A percentile compares a stretch with the other conserved stretches of the same genome.
Conservation (phyloP, 2,329 filamentous ascomycete genomes). For the Talaromyces funiculosus region DNA sequence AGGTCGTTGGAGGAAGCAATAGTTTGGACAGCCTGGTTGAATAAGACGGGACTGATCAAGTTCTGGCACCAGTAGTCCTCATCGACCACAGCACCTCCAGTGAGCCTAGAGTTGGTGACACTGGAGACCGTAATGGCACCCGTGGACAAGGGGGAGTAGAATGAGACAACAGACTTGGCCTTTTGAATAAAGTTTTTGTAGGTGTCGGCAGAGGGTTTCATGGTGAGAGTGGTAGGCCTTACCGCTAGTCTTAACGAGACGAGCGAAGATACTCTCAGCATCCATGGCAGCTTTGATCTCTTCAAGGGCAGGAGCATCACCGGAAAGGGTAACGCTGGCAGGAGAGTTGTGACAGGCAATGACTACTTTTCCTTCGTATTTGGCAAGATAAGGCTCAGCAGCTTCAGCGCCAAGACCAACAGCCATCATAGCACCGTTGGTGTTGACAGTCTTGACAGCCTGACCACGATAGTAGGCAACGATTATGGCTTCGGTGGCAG, state of each 20-base stretch:
- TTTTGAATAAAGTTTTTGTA: conserved; percentile 15
- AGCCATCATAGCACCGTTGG: conserved; percentile 20
- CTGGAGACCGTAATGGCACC: neutral
- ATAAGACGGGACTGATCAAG: conserved; percentile 9
- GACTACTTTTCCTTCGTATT: conserved; percentile 10
- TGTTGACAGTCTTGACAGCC: neutral
- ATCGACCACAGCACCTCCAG: neutral
- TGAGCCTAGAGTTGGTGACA: neutral
- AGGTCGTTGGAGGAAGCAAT: neutral
- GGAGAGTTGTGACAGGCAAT: conserved; percentile 38
- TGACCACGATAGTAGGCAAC: conserved; percentile 39
- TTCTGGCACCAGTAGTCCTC: conserved; percentile 8
- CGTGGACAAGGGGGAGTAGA: neutral
- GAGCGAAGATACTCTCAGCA: conserved; percentile 16
- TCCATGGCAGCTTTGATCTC: conserved; percentile 17
- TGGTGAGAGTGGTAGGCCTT: conserved; percentile 26
- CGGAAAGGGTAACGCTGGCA: conserved; percentile 33
- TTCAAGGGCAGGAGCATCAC: conserved; percentile 23
- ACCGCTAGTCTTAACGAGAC: conserved; percentile 17
- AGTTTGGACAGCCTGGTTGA: neutral
- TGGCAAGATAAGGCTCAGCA: conserved; percentile 10
- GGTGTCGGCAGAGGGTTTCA: conserved; percentile 25
- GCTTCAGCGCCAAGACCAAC: conserved; percentile 14
- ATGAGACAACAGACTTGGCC: neutral
- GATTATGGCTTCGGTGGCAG: conserved; percentile 31